Evolutionary conservation across 306 rosid genomes (phyloP).

Genomic region (Hippophae rhamnoides): DNA sequence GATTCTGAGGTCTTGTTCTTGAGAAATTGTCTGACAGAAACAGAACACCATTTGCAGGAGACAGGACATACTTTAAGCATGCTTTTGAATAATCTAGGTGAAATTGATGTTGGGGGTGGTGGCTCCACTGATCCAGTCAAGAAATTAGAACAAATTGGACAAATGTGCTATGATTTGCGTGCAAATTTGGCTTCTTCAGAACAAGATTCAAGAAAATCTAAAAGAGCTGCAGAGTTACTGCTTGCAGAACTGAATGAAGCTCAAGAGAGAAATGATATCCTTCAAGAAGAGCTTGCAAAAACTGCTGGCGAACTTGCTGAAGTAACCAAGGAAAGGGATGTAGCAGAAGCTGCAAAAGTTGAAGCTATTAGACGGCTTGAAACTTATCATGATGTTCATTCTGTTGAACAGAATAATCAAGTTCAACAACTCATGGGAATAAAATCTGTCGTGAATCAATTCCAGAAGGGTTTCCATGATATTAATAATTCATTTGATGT

Average conservation of each 20-base stretch:
- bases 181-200: constrained; percentile 45
- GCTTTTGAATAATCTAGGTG: constrained; percentile 43
- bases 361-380: constrained; percentile 62
- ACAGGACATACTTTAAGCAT: constrained; percentile 39
- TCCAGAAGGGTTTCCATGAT: constrained; percentile 52
- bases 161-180: constrained; percentile 42
- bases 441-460: constrained; percentile 52
- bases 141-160: constrained; percentile 56
- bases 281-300: constrained; percentile 76
- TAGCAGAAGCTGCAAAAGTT: constrained; percentile 54
- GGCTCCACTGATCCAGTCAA: constrained; percentile 45
- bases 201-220: constrained; percentile 71
- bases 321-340: constrained; percentile 55
- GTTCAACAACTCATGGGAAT: constrained; percentile 49
- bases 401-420: constrained; percentile 45
- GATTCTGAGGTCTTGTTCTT: constrained; percentile 55
- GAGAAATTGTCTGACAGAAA: constrained; percentile 53
- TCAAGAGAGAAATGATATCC: constrained; percentile 90
- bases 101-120: constrained; percentile 51
- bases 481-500: constrained; percentile 36
- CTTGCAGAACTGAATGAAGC: constrained; percentile 92
- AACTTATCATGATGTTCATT: constrained; percentile 41
- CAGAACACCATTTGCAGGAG: constrained; percentile 53
- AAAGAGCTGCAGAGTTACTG: constrained; percentile 83
- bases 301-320: constrained; percentile 48